Evolutionary conservation across 2,329 filamentous ascomycete species (phyloP).

Genomic region (Beauveria bassiana): DNA sequence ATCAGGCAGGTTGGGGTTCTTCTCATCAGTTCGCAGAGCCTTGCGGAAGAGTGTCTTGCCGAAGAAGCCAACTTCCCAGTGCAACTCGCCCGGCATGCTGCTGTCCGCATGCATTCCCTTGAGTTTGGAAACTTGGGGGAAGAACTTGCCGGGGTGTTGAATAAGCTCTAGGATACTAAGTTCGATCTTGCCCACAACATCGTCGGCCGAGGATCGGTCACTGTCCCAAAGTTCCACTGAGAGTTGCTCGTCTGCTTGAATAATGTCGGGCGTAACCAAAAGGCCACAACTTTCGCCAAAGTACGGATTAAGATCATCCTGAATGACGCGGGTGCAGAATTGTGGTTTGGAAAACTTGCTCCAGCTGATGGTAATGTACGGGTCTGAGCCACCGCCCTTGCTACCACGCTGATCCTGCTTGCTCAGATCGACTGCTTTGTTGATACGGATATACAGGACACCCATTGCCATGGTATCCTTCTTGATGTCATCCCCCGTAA

Average conservation of each 20-base stretch:
- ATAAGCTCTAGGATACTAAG: constrained; percentile 92
- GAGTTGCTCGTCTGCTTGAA: constrained; percentile 88
- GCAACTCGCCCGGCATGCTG: constrained; percentile 84
- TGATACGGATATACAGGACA: constrained; percentile 86
- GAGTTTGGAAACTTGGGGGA: constrained; percentile 77
- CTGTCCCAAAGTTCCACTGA: constrained; percentile 96
- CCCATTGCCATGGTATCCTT: constrained; percentile 84
- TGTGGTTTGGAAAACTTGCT: constrained; percentile 97
- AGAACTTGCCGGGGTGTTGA: constrained; percentile 85
- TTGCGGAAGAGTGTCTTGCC: constrained; percentile 81
- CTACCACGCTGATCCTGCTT: constrained; percentile 84
- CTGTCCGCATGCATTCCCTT: constrained; percentile 75
- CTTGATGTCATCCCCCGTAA: constrained; percentile 84
- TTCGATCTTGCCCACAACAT: constrained; percentile 91
- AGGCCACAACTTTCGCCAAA: constrained; percentile 85
- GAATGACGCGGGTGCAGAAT: constrained; percentile 94
- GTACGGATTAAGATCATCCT: constrained; percentile 85
- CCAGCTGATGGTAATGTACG: constrained; percentile 90
- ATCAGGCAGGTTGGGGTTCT: constrained; percentile 68
- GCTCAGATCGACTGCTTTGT: constrained; percentile 78
- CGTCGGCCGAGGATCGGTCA: constrained; percentile 84
- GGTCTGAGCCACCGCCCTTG: constrained; percentile 81
- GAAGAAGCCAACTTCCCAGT: constrained; percentile 96
- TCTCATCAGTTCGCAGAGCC: constrained; percentile 78
- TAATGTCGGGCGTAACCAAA: constrained; percentile 78